Evolutionary conservation across 2,329 filamentous ascomycete genomes (phyloP).

Genomic region (Cercospora zeae-maydis): DNA sequence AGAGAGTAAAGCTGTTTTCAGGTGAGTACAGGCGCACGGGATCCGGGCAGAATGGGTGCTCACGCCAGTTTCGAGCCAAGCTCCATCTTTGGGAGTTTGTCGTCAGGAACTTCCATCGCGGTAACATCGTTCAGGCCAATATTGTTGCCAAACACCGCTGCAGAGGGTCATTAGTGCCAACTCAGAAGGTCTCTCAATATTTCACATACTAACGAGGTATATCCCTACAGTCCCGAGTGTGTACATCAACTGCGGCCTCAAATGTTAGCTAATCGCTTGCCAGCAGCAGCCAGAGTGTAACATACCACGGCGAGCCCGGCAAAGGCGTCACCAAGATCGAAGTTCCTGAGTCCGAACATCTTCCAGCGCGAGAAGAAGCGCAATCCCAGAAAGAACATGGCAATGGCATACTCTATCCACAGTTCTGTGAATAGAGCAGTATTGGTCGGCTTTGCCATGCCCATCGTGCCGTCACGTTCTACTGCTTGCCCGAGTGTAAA

Average conservation of each 20-base stretch:
- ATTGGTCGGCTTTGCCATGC: background rate
- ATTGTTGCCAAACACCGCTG: constrained; percentile 33
- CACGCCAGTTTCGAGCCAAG: constrained; percentile 34
- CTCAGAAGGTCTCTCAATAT: background rate
- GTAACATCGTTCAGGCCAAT: constrained; percentile 32
- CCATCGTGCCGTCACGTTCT: constrained; percentile 4
- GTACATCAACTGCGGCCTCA: constrained; percentile 11
- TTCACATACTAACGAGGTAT: constrained; percentile 15
- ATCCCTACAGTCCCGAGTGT: constrained; percentile 20
- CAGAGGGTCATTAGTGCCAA: background rate
- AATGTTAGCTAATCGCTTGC: background rate
- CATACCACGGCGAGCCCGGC: constrained; percentile 16
- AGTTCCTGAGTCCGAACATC: constrained; percentile 17
- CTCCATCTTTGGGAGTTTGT: constrained; percentile 24
- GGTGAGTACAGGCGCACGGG: constrained; percentile 2
- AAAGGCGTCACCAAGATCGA: constrained; percentile 21
- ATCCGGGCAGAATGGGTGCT: background rate
- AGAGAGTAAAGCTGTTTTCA: constrained; percentile 27
- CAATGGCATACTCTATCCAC: constrained; percentile 18
- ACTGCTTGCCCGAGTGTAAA: background rate
- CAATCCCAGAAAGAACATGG: constrained; percentile 12
- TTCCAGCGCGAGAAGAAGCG: constrained; percentile 18
- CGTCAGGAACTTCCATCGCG: constrained; percentile 30
- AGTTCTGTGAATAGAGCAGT: constrained; percentile 15
- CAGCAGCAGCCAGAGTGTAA: constrained; percentile 1